Conservation (phyloP, 1,284 basidiomycete species). For the Uromyces viciae-fabae region DNA sequence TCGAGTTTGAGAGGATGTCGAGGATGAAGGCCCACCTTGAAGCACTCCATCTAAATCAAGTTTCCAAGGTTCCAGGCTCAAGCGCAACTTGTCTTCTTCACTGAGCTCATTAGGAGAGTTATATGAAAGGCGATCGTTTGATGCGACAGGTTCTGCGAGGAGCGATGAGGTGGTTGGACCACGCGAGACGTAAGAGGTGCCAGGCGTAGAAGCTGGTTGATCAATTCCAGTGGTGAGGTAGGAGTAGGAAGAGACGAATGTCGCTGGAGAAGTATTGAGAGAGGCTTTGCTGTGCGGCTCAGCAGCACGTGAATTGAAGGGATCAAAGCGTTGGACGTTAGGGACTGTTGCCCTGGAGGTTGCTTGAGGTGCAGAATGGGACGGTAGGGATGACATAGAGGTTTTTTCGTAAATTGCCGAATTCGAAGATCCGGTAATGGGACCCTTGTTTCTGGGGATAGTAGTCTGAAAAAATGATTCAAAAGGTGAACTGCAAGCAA, state of each 20-base stretch:
- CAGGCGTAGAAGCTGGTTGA: no score
- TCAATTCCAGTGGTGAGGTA: background rate
- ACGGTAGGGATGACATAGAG: background rate
- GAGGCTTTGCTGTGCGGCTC: background rate
- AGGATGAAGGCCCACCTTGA: background rate
- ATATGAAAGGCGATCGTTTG: background rate
- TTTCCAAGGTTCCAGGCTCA: constrained; percentile 25
- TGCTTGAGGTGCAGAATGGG: background rate
- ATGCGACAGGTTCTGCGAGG: background rate
- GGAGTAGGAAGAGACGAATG: background rate
- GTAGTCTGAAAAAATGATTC: constrained; percentile 2
- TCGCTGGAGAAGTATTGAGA: background rate
- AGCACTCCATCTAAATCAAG: constrained; percentile 36
- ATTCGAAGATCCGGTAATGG: background rate
- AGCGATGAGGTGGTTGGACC: background rate
- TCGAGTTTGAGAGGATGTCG: background rate
- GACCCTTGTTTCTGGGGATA: background rate
- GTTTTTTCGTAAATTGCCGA: no score
- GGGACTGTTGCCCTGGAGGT: background rate
- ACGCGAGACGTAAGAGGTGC: no score
- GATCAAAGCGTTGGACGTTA: background rate
- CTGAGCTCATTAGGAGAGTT: background rate
- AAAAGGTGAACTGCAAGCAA: background rate
- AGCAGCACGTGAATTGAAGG: background rate
- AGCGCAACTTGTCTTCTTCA: constrained; percentile 32